These are phyloP conservation scores for Boletus reticulatus DNA, from an alignment of 768 basidiomycete species.

Conservation along the genomic window DNA sequence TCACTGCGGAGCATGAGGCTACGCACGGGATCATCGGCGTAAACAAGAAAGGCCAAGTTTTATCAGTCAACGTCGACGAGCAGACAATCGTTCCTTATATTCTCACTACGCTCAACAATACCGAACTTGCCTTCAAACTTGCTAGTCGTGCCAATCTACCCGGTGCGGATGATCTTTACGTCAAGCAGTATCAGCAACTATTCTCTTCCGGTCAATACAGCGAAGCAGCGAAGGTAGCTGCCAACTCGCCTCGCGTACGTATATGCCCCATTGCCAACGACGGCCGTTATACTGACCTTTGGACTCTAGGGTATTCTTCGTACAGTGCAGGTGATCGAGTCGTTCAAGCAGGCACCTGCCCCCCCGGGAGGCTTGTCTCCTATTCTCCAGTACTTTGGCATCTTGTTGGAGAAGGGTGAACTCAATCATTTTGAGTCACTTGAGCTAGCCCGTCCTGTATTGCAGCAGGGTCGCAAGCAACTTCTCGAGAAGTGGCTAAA, in stretches of 20 bases:
- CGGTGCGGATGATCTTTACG: slow-evolving; percentile 95
- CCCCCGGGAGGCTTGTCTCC: slow-evolving; percentile 89
- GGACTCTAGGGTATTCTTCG: slow-evolving; percentile 79
- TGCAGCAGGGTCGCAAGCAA: slow-evolving; percentile 95
- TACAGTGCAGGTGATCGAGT: slow-evolving; percentile 92
- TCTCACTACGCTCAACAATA: slow-evolving; percentile 90
- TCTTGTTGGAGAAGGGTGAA: slow-evolving; percentile 97
- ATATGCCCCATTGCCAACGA: not conserved
- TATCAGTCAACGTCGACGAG: slow-evolving; percentile 96
- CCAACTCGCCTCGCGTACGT: slow-evolving; percentile 88
- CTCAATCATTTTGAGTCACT: slow-evolving; percentile 95
- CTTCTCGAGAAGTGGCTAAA: slow-evolving; percentile 99
- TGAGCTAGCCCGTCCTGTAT: slow-evolving; percentile 92
- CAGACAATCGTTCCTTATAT: slow-evolving; percentile 96
- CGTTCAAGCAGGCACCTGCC: slow-evolving; percentile 94
- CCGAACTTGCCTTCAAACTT: slow-evolving; percentile 96
- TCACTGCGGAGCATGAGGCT: slow-evolving; percentile 94
- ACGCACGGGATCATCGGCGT: slow-evolving; percentile 97
- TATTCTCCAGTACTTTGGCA: slow-evolving; percentile 97
- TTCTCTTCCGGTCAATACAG: slow-evolving; percentile 86
- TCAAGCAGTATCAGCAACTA: slow-evolving; percentile 89
- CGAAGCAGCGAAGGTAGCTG: slow-evolving; percentile 97
- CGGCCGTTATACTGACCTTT: slow-evolving; percentile 2
- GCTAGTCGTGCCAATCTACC: slow-evolving; percentile 95
- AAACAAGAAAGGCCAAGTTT: slow-evolving; percentile 98